Base-by-base conservation (phyloP, 164 flowering plant species). In the Litsea cubeba region DNA sequence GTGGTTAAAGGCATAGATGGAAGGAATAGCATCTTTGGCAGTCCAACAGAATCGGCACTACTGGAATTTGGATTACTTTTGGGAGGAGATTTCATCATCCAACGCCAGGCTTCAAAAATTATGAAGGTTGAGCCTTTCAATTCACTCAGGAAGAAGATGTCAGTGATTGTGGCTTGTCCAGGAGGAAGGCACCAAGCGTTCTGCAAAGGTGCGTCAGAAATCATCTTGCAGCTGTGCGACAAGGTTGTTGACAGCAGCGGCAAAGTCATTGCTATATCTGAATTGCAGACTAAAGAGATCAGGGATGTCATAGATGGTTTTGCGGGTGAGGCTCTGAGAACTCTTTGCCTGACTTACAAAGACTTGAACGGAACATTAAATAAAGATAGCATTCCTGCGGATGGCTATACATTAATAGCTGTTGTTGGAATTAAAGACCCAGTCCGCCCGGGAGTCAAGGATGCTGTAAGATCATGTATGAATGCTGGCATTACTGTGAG, bases 141-240 rank as follows among this genome's bases (percentile, higher is more conserved):
- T 78, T 92, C 97, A 15, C 84, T 78, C 18, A 85, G 71, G 83
- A 92, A 92, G 84, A 90, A 83, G 76, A 90, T 92, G 97, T 89
- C 93, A 46, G 91, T 87, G n/a, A 84, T 92, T 72, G 86, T 89
- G 8, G 75, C 86, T 30, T 81, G 81, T 65, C 87, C 90, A 23
- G 84, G 76, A 49, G 86, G 90, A 46, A 81, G 87, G 17, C 25
- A 28, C 14, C 84, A 88, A 72, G 97, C 90, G 35, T 88, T 84
- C 69, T 88, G 90, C 84, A 92, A 90, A 87, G 97, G 97, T 50
- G 97, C 94, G 80, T 89, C 94, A n/a, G 97, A 92, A 79, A 90
- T 92, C 66, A 75, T 92, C 28, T 20, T 83, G 69, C 65, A 51
- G 30, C 79, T 80, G 85, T 87, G 89, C 62, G 77, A 83, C 75